A percentile compares a stretch with the other conserved stretches of the same genome.
Evolutionary conservation across 345 rosid species (phyloP).

Genomic region (Eucalyptus regnans): DNA sequence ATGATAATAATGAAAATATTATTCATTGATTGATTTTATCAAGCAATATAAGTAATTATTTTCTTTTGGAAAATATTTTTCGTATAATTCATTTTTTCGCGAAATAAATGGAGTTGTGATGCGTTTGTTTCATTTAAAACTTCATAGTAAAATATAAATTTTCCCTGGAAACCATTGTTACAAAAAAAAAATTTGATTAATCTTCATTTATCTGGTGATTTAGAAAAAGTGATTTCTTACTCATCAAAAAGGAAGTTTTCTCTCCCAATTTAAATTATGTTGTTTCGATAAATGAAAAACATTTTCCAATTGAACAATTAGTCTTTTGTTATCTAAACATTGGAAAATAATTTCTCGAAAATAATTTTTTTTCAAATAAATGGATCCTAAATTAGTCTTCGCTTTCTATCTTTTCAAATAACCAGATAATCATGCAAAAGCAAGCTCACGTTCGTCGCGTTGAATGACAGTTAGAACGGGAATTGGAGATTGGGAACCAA

Average conservation of each 20-base stretch:
- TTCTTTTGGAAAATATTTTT: too few species aligned
- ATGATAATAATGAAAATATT: background rate
- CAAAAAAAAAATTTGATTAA: too few species aligned
- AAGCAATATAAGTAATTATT: background rate
- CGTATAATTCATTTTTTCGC: too few species aligned
- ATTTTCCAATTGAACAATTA: background rate
- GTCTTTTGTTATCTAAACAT: background rate
- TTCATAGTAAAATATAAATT: too few species aligned
- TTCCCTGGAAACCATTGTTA: too few species aligned
- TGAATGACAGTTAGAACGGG: background rate
- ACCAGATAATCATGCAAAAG: background rate
- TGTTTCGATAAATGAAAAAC: background rate
- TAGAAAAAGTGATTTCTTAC: background rate
- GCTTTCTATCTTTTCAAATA: background rate
- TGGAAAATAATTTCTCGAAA: too few species aligned
- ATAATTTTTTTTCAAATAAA: background rate
- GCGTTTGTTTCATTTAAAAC: too few species aligned
- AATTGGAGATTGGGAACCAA: background rate
- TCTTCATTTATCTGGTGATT: too few species aligned
- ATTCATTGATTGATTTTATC: background rate
- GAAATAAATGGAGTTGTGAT: too few species aligned
- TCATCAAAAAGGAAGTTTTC: background rate
- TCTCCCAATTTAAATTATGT: background rate
- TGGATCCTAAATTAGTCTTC: background rate
- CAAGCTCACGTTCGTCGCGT: background rate